These are phyloP conservation scores for Petasospora rhodanensis DNA, from an alignment of 1,139 yeast genomes.

Conservation along the genomic window DNA sequence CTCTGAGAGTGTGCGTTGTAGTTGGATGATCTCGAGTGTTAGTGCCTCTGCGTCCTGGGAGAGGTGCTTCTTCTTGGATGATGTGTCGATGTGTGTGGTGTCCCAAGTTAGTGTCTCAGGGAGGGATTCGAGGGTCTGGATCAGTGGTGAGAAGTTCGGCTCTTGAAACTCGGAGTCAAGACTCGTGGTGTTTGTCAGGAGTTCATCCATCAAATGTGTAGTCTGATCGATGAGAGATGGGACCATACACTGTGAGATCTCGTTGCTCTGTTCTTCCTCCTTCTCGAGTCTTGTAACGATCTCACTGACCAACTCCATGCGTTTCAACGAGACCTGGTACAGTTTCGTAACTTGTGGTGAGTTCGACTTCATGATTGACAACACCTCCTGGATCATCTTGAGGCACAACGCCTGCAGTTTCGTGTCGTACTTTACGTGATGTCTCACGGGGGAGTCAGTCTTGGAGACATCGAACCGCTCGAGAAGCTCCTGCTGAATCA, in stretches of 20 bases:
- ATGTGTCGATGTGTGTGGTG: neutral
- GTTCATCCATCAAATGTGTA: neutral
- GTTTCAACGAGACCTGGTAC: conserved; percentile 4
- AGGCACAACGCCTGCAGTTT: conserved; percentile 1
- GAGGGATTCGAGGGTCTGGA: neutral
- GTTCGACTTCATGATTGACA: conserved; percentile 2
- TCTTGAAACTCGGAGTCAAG: conserved; percentile 4
- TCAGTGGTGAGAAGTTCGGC: neutral
- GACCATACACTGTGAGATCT: conserved; percentile 1
- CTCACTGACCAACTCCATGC: neutral
- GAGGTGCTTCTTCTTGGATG: neutral
- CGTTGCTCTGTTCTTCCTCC: conserved; percentile 3
- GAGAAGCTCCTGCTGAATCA: neutral
- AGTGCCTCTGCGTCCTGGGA: conserved; percentile 1
- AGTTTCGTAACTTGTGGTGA: conserved; percentile 4
- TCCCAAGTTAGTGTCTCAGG: conserved; percentile 2
- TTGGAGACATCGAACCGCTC: neutral
- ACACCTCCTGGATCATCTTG: conserved; percentile 1
- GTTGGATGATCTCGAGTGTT: neutral
- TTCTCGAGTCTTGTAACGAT: neutral
- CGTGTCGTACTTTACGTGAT: neutral
- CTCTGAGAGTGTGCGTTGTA: neutral
- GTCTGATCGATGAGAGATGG: conserved; percentile 1
- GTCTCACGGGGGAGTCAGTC: neutral
- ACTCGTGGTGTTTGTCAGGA: conserved; percentile 1